Conservation (phyloP, 1,139 yeast species). For the Geotrichum fermentans region DNA sequence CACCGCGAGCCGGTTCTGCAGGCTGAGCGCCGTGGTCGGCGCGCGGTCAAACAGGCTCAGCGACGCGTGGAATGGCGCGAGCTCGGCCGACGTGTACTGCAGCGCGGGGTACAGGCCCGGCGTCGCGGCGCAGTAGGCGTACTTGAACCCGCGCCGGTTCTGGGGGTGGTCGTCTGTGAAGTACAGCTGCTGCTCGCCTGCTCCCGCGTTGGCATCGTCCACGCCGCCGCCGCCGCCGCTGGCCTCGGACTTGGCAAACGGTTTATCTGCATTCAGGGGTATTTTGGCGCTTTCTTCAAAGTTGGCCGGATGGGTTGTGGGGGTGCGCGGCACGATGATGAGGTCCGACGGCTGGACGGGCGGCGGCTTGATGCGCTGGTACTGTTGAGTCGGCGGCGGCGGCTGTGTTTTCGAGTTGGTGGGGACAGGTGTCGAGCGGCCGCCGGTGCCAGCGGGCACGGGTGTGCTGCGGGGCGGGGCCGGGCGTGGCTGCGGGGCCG, state of each 20-base stretch:
- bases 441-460: background rate
- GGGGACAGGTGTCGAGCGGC: constrained; percentile 12
- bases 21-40: constrained; percentile 50
- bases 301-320: constrained; percentile 21
- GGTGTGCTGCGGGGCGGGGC: constrained; percentile 1
- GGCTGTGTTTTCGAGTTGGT: constrained; percentile 9
- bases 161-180: constrained; percentile 71
- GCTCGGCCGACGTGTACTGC: constrained; percentile 69
- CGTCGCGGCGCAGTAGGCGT: constrained; percentile 72
- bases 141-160: constrained; percentile 77
- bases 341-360: constrained; percentile 28
- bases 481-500: constrained; percentile 15
- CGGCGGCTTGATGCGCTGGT: constrained; percentile 25
- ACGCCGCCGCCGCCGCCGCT: background rate
- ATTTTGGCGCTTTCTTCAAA: constrained; percentile 5
- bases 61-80: constrained; percentile 61
- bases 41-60: constrained; percentile 72
- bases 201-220: background rate
- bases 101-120: constrained; percentile 50
- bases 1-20: constrained; percentile 40
- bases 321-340: constrained; percentile 24
- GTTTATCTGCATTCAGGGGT: constrained; percentile 4
- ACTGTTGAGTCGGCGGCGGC: background rate
- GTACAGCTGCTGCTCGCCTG: constrained; percentile 31
- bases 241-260: background rate